Percentiles rank a stretch among this genome's conserved stretches.
phyloP scores from a whole-genome alignment of 306 rosid genomes.

The Hippophae rhamnoides region DNA sequence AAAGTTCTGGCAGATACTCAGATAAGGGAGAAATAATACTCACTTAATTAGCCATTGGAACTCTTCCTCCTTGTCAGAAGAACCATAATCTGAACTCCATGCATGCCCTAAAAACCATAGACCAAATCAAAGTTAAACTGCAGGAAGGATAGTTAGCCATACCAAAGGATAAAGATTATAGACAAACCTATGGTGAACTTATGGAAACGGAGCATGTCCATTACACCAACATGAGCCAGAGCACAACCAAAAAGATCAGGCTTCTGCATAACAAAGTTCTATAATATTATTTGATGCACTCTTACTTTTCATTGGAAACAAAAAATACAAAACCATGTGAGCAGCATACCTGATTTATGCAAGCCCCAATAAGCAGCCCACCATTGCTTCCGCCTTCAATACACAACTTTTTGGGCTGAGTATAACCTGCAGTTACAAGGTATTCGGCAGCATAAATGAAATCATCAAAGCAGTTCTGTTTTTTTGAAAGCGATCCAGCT shows the following conservation, averaged over 20 bases:
- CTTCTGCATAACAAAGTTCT: slow-evolving; percentile 37
- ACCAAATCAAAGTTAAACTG: neutral
- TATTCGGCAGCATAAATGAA: slow-evolving; percentile 88
- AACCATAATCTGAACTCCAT: slow-evolving; percentile 87
- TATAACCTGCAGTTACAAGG: slow-evolving; percentile 72
- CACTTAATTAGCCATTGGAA: slow-evolving; percentile 87
- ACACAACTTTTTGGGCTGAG: slow-evolving; percentile 72
- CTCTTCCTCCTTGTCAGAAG: slow-evolving; percentile 85
- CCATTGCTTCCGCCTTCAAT: slow-evolving; percentile 98
- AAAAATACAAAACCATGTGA: neutral
- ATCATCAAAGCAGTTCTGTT: slow-evolving; percentile 94
- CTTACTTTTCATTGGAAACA: neutral
- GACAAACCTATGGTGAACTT: slow-evolving; percentile 83
- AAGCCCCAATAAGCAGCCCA: slow-evolving; percentile 89
- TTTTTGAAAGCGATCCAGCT: slow-evolving; percentile 78
- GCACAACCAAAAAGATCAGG: slow-evolving; percentile 96
- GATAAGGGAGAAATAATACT: slow-evolving; percentile 18
- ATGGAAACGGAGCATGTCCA: slow-evolving; percentile 97
- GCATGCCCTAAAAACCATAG: slow-evolving; percentile 62
- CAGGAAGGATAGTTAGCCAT: slow-evolving; percentile 2
- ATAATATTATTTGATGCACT: neutral
- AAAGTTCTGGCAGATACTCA: too few relatives aligned
- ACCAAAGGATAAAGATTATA: neutral
- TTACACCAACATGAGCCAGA: slow-evolving; percentile 93
- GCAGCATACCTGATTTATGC: slow-evolving; percentile 67